phyloP scores from a whole-genome alignment of 768 basidiomycete species.

The Hericium alpestre region DNA sequence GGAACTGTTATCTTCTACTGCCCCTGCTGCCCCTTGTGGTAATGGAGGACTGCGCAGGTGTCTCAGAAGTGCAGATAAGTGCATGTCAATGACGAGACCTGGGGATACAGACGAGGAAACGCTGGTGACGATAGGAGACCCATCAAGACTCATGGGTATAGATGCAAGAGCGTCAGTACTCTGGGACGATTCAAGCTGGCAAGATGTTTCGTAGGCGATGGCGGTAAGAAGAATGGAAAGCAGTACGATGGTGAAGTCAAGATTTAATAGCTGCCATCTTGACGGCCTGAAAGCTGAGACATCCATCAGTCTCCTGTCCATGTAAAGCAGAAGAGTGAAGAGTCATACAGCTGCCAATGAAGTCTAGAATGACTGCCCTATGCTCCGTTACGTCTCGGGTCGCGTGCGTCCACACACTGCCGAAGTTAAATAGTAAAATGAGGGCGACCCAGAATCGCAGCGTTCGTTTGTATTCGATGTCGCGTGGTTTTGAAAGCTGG shows the following conservation, averaged over 20 bases:
- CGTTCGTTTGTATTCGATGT: slow-evolving; percentile 53
- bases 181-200: slow-evolving; percentile 29
- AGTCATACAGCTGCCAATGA: slow-evolving; percentile 63
- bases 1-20: slow-evolving; percentile 17
- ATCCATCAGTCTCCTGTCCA: not conserved
- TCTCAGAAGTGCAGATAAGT: slow-evolving; percentile 38
- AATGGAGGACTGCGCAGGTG: slow-evolving; percentile 49
- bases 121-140: slow-evolving; percentile 9
- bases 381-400: slow-evolving; percentile 41
- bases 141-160: slow-evolving; percentile 16
- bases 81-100: slow-evolving; percentile 48
- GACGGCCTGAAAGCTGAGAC: slow-evolving; percentile 40
- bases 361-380: slow-evolving; percentile 63
- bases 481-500: slow-evolving; percentile 56
- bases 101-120: slow-evolving; percentile 7
- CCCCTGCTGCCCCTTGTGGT: slow-evolving; percentile 9
- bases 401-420: slow-evolving; percentile 54
- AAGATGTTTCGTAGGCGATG: slow-evolving; percentile 57
- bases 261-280: slow-evolving; percentile 48
- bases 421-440: slow-evolving; percentile 46
- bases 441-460: slow-evolving; percentile 58
- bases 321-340: not conserved
- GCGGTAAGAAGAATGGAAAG: slow-evolving; percentile 58
- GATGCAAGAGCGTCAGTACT: slow-evolving; percentile 31
- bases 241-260: slow-evolving; percentile 58